Evolutionary conservation across 176 grass and related monocot species (phyloP), one percentile per base, ranked within the genome.

Genomic region (Musa itinerans): DNA sequence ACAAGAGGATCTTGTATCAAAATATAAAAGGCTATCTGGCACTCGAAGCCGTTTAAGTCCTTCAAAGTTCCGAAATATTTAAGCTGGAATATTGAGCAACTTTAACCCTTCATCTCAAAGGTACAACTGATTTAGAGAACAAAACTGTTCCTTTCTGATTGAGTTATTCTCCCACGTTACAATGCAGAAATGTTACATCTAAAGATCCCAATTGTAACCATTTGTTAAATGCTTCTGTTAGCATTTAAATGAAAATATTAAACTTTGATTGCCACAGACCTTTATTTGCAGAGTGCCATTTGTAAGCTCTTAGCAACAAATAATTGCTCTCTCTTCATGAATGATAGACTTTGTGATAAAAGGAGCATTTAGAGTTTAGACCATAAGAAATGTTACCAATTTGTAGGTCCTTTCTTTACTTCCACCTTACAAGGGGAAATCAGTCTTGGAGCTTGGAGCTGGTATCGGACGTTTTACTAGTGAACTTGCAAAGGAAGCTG

Each of bases 381-480:
- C 21, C 50, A 15, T 76, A 62, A 64, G 14, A 76, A 52, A 51
- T 70, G 8, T 43, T 58, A 16, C 73, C 71, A 10, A 53, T 11
- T n/a, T 78, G 57, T 81, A 99, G 95, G 79, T 99, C 25, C 80
- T 99, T 1, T 89, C 88, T 65, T 81, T 94, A 65, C 95, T 99
- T 48, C 95, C 95, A 11, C 81, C 84, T 49, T 94, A 88, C 62
- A 79, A 86, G 76, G 96, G 86, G 7, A 92, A 99, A 81, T 84
- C 88, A 27, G 81, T 89, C 74, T 76, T 99, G 62, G 96, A 99
- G 85, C 86, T 99, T 9, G 96, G 96, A 57, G 91, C 91, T 63
- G 91, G 96, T 79, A 99, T 99, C 9, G 91, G 96, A 23, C 88
- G 91, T 64, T 99, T 99, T 75, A 99, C 91, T 75, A 89, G 91